A percentile compares a stretch with the other conserved stretches of the same genome.
Evolutionary conservation across 805 yeast genomes (phyloP).

Genomic region (Tetrapisispora fleetii): DNA sequence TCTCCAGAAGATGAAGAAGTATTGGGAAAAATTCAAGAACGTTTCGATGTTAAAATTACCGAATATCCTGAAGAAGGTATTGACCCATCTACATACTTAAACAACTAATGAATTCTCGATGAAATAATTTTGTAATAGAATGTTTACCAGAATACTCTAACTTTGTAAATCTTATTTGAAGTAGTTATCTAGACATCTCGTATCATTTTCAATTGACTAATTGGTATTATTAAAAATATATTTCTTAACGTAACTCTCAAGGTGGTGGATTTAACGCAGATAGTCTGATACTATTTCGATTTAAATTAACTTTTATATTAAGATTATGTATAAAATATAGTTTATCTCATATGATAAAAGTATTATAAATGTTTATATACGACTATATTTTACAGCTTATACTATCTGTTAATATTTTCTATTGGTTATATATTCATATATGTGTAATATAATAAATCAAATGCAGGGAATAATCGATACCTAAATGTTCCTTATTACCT

Average conservation of each 20-base stretch:
- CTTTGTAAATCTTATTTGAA: not conserved
- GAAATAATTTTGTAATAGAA: not conserved
- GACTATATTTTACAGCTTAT: no score
- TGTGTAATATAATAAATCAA: not conserved
- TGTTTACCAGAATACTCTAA: not conserved
- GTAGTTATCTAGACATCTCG: not conserved
- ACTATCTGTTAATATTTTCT: not conserved
- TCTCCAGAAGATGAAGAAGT: constrained; percentile 83
- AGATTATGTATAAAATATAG: not conserved
- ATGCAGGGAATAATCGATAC: not conserved
- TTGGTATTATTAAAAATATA: not conserved
- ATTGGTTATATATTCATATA: not conserved
- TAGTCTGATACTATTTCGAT: not conserved
- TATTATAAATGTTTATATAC: no score
- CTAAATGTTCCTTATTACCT: not conserved
- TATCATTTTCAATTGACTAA: not conserved
- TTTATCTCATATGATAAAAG: no score
- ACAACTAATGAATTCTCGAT: constrained; percentile 1
- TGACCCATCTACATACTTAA: constrained; percentile 3
- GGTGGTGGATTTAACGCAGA: not conserved
- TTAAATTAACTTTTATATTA: not conserved
- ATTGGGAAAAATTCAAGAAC: constrained; percentile 84
- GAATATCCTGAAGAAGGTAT: constrained; percentile 75
- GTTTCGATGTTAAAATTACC: constrained; percentile 91
- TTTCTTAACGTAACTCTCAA: not conserved